Conservation (phyloP, 495 filamentous ascomycete genomes). For the Astrothelium macrocarpum region DNA sequence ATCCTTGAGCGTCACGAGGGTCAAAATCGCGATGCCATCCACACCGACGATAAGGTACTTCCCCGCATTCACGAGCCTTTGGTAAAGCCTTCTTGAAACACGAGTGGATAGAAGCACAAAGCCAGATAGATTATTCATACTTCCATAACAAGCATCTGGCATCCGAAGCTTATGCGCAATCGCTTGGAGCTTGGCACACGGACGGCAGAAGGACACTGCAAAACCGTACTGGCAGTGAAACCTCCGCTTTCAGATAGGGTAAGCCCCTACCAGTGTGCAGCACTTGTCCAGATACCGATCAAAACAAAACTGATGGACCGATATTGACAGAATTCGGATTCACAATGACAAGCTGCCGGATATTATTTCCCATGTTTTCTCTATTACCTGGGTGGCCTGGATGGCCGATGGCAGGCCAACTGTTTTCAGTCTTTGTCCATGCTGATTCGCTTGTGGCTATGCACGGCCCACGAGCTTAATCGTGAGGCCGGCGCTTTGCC, state of each 20-base stretch:
- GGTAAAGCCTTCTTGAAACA: not conserved
- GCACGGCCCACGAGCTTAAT: not conserved
- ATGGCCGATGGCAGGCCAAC: not conserved
- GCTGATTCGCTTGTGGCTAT: not conserved
- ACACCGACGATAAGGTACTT: no score
- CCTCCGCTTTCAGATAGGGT: no score
- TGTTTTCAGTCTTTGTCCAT: not conserved
- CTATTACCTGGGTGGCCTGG: not conserved
- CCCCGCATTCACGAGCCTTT: not conserved
- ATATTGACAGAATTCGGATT: no score
- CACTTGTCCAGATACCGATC: no score
- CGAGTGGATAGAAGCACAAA: not conserved
- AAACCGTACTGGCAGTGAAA: no score
- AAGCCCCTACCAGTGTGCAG: no score
- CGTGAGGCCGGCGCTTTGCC: not conserved
- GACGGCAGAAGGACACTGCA: no score
- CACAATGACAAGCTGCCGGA: no score
- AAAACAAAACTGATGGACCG: no score
- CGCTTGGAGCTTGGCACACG: not conserved
- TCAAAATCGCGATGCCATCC: no score
- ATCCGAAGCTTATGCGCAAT: no score
- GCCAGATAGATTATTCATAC: not conserved
- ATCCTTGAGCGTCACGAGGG: constrained; percentile 1
- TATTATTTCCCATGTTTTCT: no score
- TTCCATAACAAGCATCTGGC: not conserved